A percentile compares a stretch with the other conserved stretches of the same genome.
Conservation (phyloP, 305 asterid species). For the Petunia hybrid region DNA sequence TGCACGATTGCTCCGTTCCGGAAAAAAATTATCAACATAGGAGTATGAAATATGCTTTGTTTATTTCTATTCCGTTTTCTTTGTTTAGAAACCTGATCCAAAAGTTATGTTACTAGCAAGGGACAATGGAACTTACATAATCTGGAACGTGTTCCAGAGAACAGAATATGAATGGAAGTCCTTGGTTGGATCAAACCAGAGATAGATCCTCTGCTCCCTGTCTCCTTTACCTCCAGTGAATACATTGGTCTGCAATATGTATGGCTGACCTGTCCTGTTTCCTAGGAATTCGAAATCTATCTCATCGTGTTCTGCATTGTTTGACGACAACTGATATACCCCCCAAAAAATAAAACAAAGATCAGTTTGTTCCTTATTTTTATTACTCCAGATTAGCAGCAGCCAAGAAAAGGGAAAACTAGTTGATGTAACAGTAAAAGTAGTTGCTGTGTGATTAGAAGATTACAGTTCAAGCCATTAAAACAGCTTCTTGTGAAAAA, state of each 20-base stretch:
- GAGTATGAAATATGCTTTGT: too few species aligned
- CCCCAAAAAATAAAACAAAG: not conserved
- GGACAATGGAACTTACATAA: conserved; percentile 41
- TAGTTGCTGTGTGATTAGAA: too few species aligned
- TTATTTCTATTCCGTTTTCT: not conserved
- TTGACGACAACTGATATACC: conserved; percentile 47
- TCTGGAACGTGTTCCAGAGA: conserved; percentile 45
- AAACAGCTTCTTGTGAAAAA: too few species aligned
- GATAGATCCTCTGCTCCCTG: conserved; percentile 52
- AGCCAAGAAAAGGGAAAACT: too few species aligned
- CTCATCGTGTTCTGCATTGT: conserved; percentile 52
- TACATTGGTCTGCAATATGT: conserved; percentile 54
- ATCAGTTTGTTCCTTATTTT: not conserved
- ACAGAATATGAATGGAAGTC: conserved; percentile 46
- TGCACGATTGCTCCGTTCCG: too few species aligned
- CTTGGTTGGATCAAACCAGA: conserved; percentile 55
- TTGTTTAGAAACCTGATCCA: not conserved
- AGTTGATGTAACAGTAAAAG: too few species aligned
- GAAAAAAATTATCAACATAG: too few species aligned
- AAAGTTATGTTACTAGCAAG: not conserved
- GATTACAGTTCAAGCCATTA: too few species aligned
- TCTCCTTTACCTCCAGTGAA: conserved; percentile 54
- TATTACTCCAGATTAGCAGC: too few species aligned
- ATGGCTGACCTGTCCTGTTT: conserved; percentile 53
- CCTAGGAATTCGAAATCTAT: conserved; percentile 58